Base-by-base conservation (phyloP, 2,329 filamentous ascomycete species). In the Onygenales sp. region DNA sequence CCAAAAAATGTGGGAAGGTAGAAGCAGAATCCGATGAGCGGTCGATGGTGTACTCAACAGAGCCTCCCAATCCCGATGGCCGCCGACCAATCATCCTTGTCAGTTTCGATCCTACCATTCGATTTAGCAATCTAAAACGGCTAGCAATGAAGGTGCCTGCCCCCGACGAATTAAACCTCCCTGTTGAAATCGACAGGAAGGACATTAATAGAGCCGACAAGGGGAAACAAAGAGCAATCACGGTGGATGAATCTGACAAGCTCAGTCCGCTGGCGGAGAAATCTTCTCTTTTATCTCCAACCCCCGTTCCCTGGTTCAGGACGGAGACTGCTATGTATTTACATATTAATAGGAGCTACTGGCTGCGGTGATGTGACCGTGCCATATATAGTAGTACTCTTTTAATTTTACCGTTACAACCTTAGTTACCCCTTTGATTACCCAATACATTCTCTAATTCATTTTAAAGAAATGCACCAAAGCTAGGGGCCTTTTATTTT, bases 1-100 rank as follows among this genome's bases (percentile, higher is more conserved):
- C 61, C 14, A 61, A 61, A 5, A 58, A 63, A n/a, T 62, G 63
- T 1, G 65, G 66, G 10, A 58, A 52, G 31, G 51, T 57, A 14
- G 8, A 58, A 40, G 48, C 57, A 47, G 49, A 53, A 37, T 54
- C 52, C 43, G 53, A 62, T 48, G 49, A 60, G 55, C 45, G 58
- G 31, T 57, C 46, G 42, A 17, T 59, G 42, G 47, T 59, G 33
- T 59, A 59, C 42, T 56, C 54, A 37, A 58, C 56, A 8, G 48
- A 54, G 31, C 45, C 43, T 36, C n/a, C 48, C 6, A n/a, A 37
- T 4, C 11, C 14, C 2, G 58, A 49, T 42, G 52, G 42, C 14
- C 51, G 50, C 21, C 51, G 54, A 40, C 53, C 56, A 14, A 56
- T 59, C 42, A 49, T 58, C 6, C 13, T 59, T 8, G 52, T 59